Evolutionary conservation across 2,329 filamentous ascomycete genomes (phyloP).

Genomic region (Acrocalymma vagum): DNA sequence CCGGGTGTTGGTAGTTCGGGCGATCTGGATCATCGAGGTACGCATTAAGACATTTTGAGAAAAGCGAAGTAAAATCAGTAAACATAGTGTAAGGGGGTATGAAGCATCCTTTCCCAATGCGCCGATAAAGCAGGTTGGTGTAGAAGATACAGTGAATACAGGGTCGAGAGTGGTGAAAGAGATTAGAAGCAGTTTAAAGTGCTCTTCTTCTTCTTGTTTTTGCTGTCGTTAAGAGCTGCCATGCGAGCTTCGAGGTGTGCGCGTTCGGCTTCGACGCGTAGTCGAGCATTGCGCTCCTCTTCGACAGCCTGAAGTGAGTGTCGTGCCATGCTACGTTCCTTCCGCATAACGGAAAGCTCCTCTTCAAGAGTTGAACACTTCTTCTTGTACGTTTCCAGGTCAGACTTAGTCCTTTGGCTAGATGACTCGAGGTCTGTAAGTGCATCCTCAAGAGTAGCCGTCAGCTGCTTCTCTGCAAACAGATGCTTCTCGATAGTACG

Average conservation of each 20-base stretch:
- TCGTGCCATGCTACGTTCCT: constrained; percentile 66
- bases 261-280: constrained; percentile 87
- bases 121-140: constrained; percentile 29
- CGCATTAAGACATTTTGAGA: constrained; percentile 32
- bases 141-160: constrained; percentile 26
- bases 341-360: constrained; percentile 71
- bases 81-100: constrained; percentile 30
- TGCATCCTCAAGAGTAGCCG: constrained; percentile 92
- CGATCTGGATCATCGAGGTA: constrained; percentile 31
- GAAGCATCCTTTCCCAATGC: constrained; percentile 32
- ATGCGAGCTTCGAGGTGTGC: constrained; percentile 91
- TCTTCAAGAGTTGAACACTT: constrained; percentile 79
- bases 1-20: constrained; percentile 20
- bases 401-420: constrained; percentile 88
- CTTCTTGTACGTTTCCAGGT: constrained; percentile 90
- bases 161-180: constrained; percentile 8
- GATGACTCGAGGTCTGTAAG: constrained; percentile 92
- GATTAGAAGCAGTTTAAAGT: constrained; percentile 94
- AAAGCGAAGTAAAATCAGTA: constrained; percentile 10
- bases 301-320: constrained; percentile 87
- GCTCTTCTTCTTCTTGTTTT: constrained; percentile 92
- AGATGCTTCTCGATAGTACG: constrained; percentile 97
- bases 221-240: constrained; percentile 78
- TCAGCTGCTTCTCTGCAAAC: constrained; percentile 94
- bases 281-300: constrained; percentile 91